A percentile compares a stretch with the other conserved stretches of the same genome.
Evolutionary conservation across 306 rosid genomes (phyloP).

Genomic region (Corylus americana): DNA sequence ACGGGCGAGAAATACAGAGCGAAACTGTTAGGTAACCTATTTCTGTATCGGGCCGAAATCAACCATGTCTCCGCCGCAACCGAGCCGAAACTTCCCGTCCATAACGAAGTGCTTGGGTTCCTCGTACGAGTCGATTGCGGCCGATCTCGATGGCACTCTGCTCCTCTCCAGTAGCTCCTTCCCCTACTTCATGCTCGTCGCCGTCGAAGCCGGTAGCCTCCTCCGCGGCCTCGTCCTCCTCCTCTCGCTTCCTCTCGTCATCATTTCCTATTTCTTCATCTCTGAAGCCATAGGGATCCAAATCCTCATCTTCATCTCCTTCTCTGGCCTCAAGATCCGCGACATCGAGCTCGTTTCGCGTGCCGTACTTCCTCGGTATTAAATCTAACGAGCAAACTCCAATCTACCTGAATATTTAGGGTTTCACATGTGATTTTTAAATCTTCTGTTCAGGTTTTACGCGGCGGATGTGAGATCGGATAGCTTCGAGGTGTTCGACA

Average conservation of each 20-base stretch:
- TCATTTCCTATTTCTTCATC: slow-evolving; percentile 74
- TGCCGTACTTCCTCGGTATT: slow-evolving; percentile 82
- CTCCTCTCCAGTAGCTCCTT: slow-evolving; percentile 73
- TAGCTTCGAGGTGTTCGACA: slow-evolving; percentile 80
- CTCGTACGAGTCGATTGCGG: slow-evolving; percentile 66
- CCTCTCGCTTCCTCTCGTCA: slow-evolving; percentile 75
- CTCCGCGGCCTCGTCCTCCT: slow-evolving; percentile 85
- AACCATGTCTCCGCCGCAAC: slow-evolving; percentile 48
- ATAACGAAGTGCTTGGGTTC: slow-evolving; percentile 42
- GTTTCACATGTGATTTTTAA: neutral
- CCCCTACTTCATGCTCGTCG: slow-evolving; percentile 95
- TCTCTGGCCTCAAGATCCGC: slow-evolving; percentile 82
- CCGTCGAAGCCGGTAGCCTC: slow-evolving; percentile 95
- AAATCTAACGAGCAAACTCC: too few species aligned
- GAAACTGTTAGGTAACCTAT: slow-evolving; percentile 14
- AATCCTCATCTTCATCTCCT: slow-evolving; percentile 91
- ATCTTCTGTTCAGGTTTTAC: slow-evolving; percentile 54
- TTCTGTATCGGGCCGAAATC: slow-evolving; percentile 8
- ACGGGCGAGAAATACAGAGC: neutral
- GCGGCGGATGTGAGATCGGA: slow-evolving; percentile 91
- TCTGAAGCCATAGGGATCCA: slow-evolving; percentile 92
- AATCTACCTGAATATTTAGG: neutral
- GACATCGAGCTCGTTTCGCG: slow-evolving; percentile 94
- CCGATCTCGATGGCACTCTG: slow-evolving; percentile 93
- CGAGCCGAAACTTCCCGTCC: slow-evolving; percentile 50